phyloP scores from a whole-genome alignment of 352 stramenopile species.

The Globisporangium cystogenes region DNA sequence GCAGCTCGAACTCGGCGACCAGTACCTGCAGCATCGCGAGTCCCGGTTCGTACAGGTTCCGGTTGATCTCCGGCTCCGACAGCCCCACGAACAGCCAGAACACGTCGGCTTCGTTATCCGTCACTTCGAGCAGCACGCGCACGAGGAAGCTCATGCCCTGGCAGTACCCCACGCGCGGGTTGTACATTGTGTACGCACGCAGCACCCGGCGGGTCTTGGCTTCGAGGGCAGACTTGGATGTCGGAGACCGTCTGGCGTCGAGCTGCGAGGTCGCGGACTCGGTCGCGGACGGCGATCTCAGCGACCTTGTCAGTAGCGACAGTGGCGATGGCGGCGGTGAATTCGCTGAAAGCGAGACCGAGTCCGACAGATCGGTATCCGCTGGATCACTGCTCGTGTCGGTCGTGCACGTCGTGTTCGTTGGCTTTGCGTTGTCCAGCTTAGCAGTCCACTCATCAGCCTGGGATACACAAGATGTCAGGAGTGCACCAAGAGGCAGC shows the following conservation, averaged over 20 bases:
- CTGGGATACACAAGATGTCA: not conserved
- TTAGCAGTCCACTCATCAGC: constrained; percentile 9
- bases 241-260: not conserved
- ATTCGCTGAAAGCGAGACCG: too few relatives aligned
- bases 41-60: constrained; percentile 73
- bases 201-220: constrained; percentile 74
- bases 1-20: constrained; percentile 56
- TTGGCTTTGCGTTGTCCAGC: not conserved
- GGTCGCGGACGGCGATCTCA: not conserved
- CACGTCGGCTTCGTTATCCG: constrained; percentile 60
- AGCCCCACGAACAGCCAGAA: constrained; percentile 83
- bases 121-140: constrained; percentile 59
- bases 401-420: not conserved
- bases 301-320: too few relatives aligned
- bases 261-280: not conserved
- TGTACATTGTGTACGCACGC: constrained; percentile 77
- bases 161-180: constrained; percentile 77
- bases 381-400: not conserved
- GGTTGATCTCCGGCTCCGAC: constrained; percentile 64
- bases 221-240: constrained; percentile 21
- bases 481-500: not conserved
- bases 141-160: constrained; percentile 88
- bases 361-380: not conserved
- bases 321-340: not conserved
- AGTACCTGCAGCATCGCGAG: constrained; percentile 64